phyloP scores from a whole-genome alignment of 2,329 filamentous ascomycete genomes.

The Cryphonectria japonica region DNA sequence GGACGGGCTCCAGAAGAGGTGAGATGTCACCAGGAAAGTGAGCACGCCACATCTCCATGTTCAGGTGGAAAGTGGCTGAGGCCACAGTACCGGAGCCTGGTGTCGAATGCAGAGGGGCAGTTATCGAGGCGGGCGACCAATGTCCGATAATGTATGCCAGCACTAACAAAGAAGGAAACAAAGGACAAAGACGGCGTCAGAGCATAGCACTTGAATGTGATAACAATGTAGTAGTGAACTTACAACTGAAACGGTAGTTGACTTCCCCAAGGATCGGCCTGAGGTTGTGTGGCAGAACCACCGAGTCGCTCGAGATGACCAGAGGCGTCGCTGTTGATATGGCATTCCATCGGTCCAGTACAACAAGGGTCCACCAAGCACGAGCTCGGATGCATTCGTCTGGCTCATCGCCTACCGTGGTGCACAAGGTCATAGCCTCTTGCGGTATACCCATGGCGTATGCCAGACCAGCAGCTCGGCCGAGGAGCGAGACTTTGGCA shows the following conservation, averaged over 20 bases:
- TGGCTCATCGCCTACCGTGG: slow-evolving; percentile 58
- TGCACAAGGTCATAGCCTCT: slow-evolving; percentile 43
- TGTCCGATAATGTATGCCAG: slow-evolving; percentile 29
- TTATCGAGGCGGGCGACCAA: slow-evolving; percentile 34
- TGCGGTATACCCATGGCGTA: slow-evolving; percentile 60
- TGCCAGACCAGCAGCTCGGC: slow-evolving; percentile 66
- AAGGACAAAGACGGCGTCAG: slow-evolving; percentile 26
- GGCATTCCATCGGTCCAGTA: slow-evolving; percentile 75
- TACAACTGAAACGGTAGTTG: slow-evolving; percentile 67
- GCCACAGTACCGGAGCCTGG: slow-evolving; percentile 48
- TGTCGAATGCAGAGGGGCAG: slow-evolving; percentile 47
- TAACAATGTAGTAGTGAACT: slow-evolving; percentile 40
- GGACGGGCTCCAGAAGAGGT: slow-evolving; percentile 54
- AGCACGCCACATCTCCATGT: slow-evolving; percentile 68
- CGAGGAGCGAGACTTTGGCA: slow-evolving; percentile 60
- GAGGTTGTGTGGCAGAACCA: slow-evolving; percentile 63
- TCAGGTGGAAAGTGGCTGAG: slow-evolving; percentile 56
- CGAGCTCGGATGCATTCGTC: slow-evolving; percentile 65
- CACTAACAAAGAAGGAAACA: slow-evolving; percentile 7
- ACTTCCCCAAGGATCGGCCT: slow-evolving; percentile 63
- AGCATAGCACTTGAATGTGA: background rate
- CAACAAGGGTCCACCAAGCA: slow-evolving; percentile 73
- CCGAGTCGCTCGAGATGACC: slow-evolving; percentile 64
- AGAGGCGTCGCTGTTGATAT: slow-evolving; percentile 66
- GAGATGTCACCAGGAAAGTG: slow-evolving; percentile 62